These are phyloP conservation scores for Sporisorium graminicola DNA, from an alignment of 1,284 basidiomycete species.

Conservation along the genomic window DNA sequence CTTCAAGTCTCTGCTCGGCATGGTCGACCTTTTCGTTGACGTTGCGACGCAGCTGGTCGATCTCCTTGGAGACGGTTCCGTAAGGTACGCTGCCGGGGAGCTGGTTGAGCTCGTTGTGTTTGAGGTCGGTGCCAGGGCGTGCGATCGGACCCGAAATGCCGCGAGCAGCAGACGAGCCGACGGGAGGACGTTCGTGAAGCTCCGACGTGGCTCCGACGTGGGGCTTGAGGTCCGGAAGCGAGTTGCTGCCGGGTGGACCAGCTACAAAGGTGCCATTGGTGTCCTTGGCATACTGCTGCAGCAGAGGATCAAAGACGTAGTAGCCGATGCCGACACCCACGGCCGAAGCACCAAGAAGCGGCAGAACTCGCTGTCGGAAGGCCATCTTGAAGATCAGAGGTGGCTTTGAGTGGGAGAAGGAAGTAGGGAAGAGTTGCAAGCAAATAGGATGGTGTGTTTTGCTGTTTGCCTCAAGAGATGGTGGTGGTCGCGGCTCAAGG, in stretches of 20 bases:
- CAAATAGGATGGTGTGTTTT: not conserved
- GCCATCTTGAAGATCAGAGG: constrained; percentile 26
- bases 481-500: not conserved
- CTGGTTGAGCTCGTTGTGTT: constrained; percentile 33
- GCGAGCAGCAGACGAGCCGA: constrained; percentile 48
- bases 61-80: constrained; percentile 44
- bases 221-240: constrained; percentile 45
- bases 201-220: constrained; percentile 29
- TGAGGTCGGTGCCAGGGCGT: constrained; percentile 46
- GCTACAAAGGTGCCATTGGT: constrained; percentile 48
- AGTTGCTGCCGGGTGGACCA: constrained; percentile 34
- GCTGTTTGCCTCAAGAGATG: constrained; percentile 4
- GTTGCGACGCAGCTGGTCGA: constrained; percentile 36
- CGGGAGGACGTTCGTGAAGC: constrained; percentile 43
- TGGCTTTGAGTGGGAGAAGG: not conserved
- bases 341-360: constrained; percentile 43
- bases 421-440: not conserved
- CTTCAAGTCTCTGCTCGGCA: constrained; percentile 28
- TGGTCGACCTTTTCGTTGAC: constrained; percentile 32
- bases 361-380: constrained; percentile 47
- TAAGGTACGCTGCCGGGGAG: constrained; percentile 42
- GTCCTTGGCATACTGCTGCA: constrained; percentile 49
- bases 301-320: constrained; percentile 55
- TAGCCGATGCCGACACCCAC: constrained; percentile 52
- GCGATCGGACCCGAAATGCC: constrained; percentile 40